Evolutionary conservation across 176 grass and related monocot genomes (phyloP), one percentile per base, ranked within the genome.

Genomic region (Avena eriantha): DNA sequence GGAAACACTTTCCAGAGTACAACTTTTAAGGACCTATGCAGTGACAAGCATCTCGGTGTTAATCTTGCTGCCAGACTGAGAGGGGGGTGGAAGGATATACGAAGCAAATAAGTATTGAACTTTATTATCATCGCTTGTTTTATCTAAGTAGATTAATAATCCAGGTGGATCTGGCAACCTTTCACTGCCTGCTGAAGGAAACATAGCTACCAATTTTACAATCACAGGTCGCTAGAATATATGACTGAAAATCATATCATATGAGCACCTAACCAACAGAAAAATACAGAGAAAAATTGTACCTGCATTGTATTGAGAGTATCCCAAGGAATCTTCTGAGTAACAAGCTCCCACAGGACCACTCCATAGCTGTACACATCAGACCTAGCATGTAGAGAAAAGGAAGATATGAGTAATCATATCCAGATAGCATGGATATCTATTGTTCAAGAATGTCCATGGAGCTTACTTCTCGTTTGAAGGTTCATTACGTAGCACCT

Each of bases 301-400:
- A 96, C 96, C 93, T 98, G 96, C 83, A 96, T 93, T 18, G 88
- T 88, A 90, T 98, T 98, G 77, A 98, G 90, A 90, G 95, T 91
- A 77, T 94, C 94, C 96, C 96, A 98, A 56, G 96, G 96, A 83
- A 98, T 96, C 89, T 93, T 96, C 23, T 94, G 91, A 29, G 93
- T 98, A 57, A 76, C 87, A 88, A 98, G 90, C 89, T 98, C 96
- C 96, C 96, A 98, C 10, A 98, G 74, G 83, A 98, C 91, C 41
- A 98, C 93, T 2, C 94, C 96, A 3, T 78, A 98, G 74, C 96
- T 98, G 86, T 98, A 98, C 59, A 98, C 90, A 75, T 98, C 96
- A 11, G 96, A 96, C 85, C 96, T 96, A 84, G 59, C 86, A 76
- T 88, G 88, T 50, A 9, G 77, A 85, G 78, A 49, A 39, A 84